phyloP scores from a whole-genome alignment of 371 early-diverging fungal genomes.

The Chytridiales sp. region DNA sequence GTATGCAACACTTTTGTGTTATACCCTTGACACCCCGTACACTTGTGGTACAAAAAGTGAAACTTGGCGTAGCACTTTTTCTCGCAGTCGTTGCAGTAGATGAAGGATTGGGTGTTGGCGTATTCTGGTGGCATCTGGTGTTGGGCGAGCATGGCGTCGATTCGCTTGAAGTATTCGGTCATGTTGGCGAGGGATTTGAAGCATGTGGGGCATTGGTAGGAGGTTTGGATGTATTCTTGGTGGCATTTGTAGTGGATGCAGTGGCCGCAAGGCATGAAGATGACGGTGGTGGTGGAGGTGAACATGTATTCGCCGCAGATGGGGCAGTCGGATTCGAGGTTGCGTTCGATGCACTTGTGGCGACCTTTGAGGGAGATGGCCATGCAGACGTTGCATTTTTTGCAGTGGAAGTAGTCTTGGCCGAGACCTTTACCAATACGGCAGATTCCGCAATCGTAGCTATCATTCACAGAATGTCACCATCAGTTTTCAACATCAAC shows the following conservation, averaged over 20 bases:
- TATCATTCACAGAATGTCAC: not conserved
- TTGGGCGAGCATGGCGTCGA: constrained; percentile 77
- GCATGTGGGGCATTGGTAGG: constrained; percentile 97
- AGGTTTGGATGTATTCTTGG: constrained; percentile 76
- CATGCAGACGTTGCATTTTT: constrained; percentile 93
- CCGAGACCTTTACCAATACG: constrained; percentile 80
- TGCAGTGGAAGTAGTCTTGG: constrained; percentile 90
- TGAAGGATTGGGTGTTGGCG: constrained; percentile 60
- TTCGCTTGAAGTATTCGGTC: constrained; percentile 74
- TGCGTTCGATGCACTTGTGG: constrained; percentile 93
- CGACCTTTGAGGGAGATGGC: constrained; percentile 64
- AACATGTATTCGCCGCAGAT: constrained; percentile 98
- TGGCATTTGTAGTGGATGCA: constrained; percentile 90
- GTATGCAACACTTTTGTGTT: constrained; percentile 88
- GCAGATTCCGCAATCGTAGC: constrained; percentile 88
- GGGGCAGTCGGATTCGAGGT: constrained; percentile 90
- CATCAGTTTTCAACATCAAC: constrained; percentile 45
- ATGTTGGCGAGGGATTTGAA: constrained; percentile 89
- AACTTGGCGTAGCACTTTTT: constrained; percentile 74
- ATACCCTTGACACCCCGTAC: constrained; percentile 80
- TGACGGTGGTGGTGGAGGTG: constrained; percentile 73
- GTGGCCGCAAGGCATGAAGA: constrained; percentile 95
- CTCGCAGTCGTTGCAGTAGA: constrained; percentile 97
- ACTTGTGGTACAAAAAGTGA: constrained; percentile 96
- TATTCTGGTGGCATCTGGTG: constrained; percentile 93